phyloP scores from a whole-genome alignment of 805 yeast species.

The Jamesozyma gamospora region DNA sequence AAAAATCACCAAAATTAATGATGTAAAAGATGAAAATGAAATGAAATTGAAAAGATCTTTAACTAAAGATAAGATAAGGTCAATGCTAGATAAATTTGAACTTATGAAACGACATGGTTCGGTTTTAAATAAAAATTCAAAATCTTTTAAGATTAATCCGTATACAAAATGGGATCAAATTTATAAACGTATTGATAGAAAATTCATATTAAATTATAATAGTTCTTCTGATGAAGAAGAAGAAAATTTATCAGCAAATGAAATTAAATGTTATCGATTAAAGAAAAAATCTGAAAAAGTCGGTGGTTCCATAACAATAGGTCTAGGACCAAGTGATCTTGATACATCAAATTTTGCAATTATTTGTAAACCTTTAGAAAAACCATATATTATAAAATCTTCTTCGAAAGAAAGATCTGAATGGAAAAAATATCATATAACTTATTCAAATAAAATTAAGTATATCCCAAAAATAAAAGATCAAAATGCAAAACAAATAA shows the following conservation, averaged over 20 bases:
- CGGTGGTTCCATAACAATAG: conserved; percentile 22
- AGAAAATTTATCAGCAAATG: conserved; percentile 8
- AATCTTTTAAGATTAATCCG: conserved; percentile 11
- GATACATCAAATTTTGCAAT: conserved; percentile 14
- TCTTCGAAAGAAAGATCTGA: conserved; percentile 12
- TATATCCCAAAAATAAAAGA: conserved; percentile 11
- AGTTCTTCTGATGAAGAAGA: conserved; percentile 28
- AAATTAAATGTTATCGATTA: conserved; percentile 14
- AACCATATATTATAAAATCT: conserved; percentile 20
- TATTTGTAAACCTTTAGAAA: conserved; percentile 24
- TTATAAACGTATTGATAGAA: conserved; percentile 18
- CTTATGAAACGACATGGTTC: conserved; percentile 17
- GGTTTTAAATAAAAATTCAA: conserved; percentile 12
- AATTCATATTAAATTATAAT: conserved; percentile 14
- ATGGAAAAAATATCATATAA: conserved; percentile 9
- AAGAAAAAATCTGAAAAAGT: conserved; percentile 7
- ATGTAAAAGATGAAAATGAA: conserved; percentile 41
- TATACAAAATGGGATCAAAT: conserved; percentile 11
- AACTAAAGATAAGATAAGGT: conserved; percentile 40
- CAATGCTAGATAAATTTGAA: conserved; percentile 25
- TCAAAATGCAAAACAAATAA: conserved; percentile 12
- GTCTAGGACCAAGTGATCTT: conserved; percentile 1
- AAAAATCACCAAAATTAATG: conserved; percentile 40
- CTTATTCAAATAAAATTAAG: conserved; percentile 6
- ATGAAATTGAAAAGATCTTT: conserved; percentile 39